Evolutionary conservation across 2,329 filamentous ascomycete species (phyloP), one percentile per base, ranked within the genome.

Genomic region (Claviceps digitariae): DNA sequence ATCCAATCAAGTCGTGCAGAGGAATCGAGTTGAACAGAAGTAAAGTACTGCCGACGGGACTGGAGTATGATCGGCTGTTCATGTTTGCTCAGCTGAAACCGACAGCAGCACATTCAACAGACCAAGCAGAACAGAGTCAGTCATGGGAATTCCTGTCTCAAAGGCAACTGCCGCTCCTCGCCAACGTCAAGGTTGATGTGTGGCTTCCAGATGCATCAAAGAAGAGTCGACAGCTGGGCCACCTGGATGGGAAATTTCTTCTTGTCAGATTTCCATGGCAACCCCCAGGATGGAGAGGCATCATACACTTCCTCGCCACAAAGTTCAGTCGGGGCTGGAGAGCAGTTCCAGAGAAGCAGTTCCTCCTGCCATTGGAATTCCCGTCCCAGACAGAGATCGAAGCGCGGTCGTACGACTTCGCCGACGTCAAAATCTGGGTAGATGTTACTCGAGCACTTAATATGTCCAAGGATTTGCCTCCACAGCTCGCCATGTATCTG

Each of bases 1-100:
- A 93, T 66, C 90, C 90, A 1, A 71, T 95, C 66, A 91, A 94
- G 70, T 88, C 86, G 54, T 95, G 89, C 66, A 74, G 72, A 53
- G 86, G 85, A 29, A 81, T 95, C 52, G 87, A 93, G 68, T 68
- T 95, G 48, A 70, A 78, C 51, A 71, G 75, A 56, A 79, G 79
- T 55, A 77, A 79, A 52, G 75, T 93, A 17, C 69, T 87, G 47
- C 72, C 79, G 6, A 80, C 79, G 2, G 89, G 90, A 2, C 74
- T 95, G 54, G 78, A 84, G 64, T 86, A 85, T 66, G 90, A 96
- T 68, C 81, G 89, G 6, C 79, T 91, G 59, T 95, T 90, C 71
- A 84, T 82, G 48, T 87, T 96, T 64, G 89, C 86, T 1, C 84
- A 90, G 66, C 72, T 57, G 44, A 59, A 56, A 54, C 52, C 50